Base-by-base conservation (phyloP, 495 filamentous ascomycete species). In the Aspergillus conjunctus region DNA sequence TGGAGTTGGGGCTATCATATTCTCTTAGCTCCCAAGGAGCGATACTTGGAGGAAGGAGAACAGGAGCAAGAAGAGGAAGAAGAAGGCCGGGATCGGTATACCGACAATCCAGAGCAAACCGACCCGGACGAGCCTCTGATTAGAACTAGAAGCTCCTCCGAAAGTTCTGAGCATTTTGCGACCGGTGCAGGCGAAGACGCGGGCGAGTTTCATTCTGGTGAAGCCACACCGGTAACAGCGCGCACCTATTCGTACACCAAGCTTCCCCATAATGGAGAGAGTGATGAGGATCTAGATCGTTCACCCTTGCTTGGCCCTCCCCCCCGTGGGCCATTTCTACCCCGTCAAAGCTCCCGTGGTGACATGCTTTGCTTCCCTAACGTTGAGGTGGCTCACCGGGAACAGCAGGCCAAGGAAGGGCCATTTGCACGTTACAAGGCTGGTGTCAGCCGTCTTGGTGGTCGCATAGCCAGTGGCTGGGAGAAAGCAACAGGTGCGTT, bases 1-100 rank as follows among this genome's bases (percentile, higher is more conserved):
- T 98, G 94, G 94, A 97, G 91, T 63, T 98, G 95, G 95, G 94
- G 94, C 9, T 97, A 95, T 67, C 91, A 96, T 67, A 85, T 98
- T 44, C 77, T 98, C 15, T 80, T 98, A 8, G 92, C 92, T 15
- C 91, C 92, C 3, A 86, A 88, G 58, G 83, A 86, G 26, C 73
- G 71, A 18, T 81, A 73, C 49, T 50, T 76, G n/a, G 87, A 88
- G 58, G 88, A 90, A 61, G 80, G 79, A 18, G 85, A 88, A 41
- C 81, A 85, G 46, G 78, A 76, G 14, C 71, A 81, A 18, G 79
- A 82, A 41, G 70, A 87, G 61, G 90, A 81, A 18, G 79, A 82
- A 41, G 70, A 87, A 61, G 90, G 90, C 22, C 81, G 79, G 56
- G 75, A 73, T 26, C 73, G 83, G 64, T 93, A 92, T 72, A 79